Conservation (phyloP, 2,329 filamentous ascomycete species). For the Monosporascus cannonballus region DNA sequence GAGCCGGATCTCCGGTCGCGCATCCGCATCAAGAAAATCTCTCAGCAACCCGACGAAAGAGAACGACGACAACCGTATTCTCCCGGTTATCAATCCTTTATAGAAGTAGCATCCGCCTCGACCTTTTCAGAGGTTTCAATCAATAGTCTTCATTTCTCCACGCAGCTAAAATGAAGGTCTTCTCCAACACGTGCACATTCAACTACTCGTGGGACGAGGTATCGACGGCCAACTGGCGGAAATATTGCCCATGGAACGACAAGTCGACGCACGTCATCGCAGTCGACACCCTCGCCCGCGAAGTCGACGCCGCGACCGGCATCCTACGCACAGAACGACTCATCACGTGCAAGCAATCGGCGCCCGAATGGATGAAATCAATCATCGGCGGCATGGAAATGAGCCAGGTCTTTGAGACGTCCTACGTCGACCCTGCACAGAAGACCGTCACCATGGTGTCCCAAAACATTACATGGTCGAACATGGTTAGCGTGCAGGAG, state of each 20-base stretch:
- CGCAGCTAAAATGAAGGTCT: constrained; percentile 74
- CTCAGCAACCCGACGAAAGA: too few relatives aligned
- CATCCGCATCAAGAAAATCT: too few relatives aligned
- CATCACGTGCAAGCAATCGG: constrained; percentile 56
- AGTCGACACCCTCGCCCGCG: constrained; percentile 82
- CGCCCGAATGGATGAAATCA: constrained; percentile 73
- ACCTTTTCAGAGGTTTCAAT: too few relatives aligned
- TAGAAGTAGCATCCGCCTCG: too few relatives aligned
- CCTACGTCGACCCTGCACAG: constrained; percentile 77
- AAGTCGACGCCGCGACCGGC: constrained; percentile 49
- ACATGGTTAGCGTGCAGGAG: constrained; percentile 86
- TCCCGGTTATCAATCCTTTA: too few relatives aligned
- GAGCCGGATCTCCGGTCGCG: too few relatives aligned
- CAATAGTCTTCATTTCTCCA: background rate
- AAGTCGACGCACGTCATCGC: constrained; percentile 95
- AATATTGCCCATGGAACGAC: constrained; percentile 98
- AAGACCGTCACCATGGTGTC: constrained; percentile 96
- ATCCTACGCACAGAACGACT: constrained; percentile 57
- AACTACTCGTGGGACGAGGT: constrained; percentile 99
- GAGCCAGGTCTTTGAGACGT: constrained; percentile 89
- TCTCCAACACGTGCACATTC: constrained; percentile 83
- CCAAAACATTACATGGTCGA: constrained; percentile 88
- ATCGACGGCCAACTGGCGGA: constrained; percentile 94
- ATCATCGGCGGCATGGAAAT: constrained; percentile 75
- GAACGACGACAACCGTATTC: too few relatives aligned